phyloP scores from a whole-genome alignment of 257 asterid species.

The Penstemon eatonii region DNA sequence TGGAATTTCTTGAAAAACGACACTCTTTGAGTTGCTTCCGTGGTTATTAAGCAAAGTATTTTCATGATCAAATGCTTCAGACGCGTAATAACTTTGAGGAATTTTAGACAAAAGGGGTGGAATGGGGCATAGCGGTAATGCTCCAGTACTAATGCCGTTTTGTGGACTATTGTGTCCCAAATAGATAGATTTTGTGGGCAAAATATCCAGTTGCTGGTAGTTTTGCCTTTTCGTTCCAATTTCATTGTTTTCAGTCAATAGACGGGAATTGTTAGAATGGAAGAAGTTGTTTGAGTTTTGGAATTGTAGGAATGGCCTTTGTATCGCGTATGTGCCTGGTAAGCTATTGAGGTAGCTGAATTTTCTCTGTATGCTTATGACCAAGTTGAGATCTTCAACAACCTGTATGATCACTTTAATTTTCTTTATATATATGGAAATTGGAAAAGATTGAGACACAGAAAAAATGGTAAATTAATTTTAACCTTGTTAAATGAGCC shows the following conservation, averaged over 20 bases:
- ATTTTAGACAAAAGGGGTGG: constrained; percentile 59
- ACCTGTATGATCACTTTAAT: constrained; percentile 37
- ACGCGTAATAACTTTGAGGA: constrained; percentile 36
- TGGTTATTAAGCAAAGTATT: constrained; percentile 23
- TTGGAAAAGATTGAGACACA: not conserved
- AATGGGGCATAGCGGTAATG: constrained; percentile 51
- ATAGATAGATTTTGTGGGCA: constrained; percentile 47
- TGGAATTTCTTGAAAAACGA: too few relatives aligned
- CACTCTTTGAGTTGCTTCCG: constrained; percentile 20
- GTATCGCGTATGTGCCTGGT: constrained; percentile 58
- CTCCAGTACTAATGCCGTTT: constrained; percentile 34
- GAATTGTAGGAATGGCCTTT: constrained; percentile 51
- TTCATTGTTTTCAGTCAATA: constrained; percentile 30
- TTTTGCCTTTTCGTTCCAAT: constrained; percentile 47
- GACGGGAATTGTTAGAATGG: constrained; percentile 28
- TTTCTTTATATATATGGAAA: not conserved
- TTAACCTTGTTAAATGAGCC: constrained; percentile 76
- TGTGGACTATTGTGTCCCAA: constrained; percentile 58
- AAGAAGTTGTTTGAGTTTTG: constrained; percentile 34
- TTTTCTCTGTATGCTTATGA: constrained; percentile 66
- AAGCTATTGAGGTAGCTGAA: constrained; percentile 70
- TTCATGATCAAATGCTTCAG: constrained; percentile 30
- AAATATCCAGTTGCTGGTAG: constrained; percentile 33
- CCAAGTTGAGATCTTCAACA: constrained; percentile 61
- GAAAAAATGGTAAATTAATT: too few relatives aligned